Percentiles rank a stretch among this genome's conserved stretches.
Evolutionary conservation across 2,329 filamentous ascomycete genomes (phyloP).

Genomic region (Pseudophaeomoniella oleicola): DNA sequence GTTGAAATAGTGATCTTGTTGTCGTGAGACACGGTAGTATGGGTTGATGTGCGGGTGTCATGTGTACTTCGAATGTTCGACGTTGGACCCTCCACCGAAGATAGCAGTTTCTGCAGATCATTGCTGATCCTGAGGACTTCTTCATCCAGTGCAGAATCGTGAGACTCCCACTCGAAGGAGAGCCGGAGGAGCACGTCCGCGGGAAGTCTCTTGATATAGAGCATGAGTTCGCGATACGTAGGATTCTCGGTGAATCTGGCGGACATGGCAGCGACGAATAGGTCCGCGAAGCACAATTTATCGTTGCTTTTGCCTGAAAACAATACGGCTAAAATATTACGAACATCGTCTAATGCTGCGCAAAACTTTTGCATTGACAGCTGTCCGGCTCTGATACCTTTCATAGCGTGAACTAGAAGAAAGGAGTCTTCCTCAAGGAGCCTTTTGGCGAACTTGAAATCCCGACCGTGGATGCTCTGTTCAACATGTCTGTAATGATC

Average conservation of each 20-base stretch:
- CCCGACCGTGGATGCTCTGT: slow-evolving; percentile 22
- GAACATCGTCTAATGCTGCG: slow-evolving; percentile 9
- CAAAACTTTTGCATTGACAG: slow-evolving; percentile 19
- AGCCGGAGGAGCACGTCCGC: slow-evolving; percentile 12
- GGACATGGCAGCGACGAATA: slow-evolving; percentile 13
- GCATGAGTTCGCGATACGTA: background rate
- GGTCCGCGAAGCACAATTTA: too few species aligned
- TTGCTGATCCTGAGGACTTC: background rate
- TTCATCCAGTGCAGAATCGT: background rate
- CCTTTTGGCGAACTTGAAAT: slow-evolving; percentile 20
- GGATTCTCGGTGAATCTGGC: background rate
- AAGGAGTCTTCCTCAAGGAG: slow-evolving; percentile 35
- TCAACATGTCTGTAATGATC: slow-evolving; percentile 21
- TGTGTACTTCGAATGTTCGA: slow-evolving; percentile 28
- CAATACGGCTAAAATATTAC: too few species aligned
- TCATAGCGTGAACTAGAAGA: slow-evolving; percentile 27
- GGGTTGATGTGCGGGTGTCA: slow-evolving; percentile 19
- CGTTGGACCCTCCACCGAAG: background rate
- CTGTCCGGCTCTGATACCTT: slow-evolving; percentile 25
- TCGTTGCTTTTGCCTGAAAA: too few species aligned
- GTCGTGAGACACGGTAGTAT: background rate
- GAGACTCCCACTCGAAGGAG: background rate
- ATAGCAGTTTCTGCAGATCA: background rate
- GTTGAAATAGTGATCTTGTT: background rate
- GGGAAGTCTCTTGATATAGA: slow-evolving; percentile 6